These are phyloP conservation scores for Parachlorella kessleri DNA, from an alignment of 139 green algal species.

Conservation along the genomic window DNA sequence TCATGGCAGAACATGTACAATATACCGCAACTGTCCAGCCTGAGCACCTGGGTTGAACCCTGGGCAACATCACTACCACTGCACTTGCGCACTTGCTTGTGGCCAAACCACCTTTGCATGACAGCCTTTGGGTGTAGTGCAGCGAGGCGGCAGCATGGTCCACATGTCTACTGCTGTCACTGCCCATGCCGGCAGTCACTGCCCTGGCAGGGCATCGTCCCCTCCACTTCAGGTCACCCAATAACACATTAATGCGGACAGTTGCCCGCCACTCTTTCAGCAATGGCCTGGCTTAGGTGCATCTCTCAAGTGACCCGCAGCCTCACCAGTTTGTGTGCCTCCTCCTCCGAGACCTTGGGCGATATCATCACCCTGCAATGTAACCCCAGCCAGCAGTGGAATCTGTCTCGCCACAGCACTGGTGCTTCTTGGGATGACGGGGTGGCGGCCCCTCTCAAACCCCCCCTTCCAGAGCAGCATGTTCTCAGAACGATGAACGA, in stretches of 20 bases:
- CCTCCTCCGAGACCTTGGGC: conserved; percentile 55
- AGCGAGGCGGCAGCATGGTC: neutral
- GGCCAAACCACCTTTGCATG: too few relatives aligned
- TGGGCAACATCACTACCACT: too few relatives aligned
- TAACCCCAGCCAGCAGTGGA: neutral
- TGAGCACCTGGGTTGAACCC: too few relatives aligned
- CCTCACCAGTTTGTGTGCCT: conserved; percentile 50
- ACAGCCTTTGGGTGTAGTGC: neutral
- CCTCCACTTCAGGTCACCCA: too few relatives aligned
- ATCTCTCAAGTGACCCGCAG: neutral
- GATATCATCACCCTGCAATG: conserved; percentile 49
- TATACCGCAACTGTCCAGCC: too few relatives aligned
- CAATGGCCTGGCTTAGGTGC: too few relatives aligned
- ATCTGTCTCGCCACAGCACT: neutral
- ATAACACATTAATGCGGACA: too few relatives aligned
- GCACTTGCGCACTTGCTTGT: too few relatives aligned
- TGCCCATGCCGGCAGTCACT: neutral
- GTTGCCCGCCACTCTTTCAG: neutral
- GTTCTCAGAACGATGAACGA: too few relatives aligned
- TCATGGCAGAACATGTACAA: neutral
- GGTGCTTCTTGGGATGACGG: neutral
- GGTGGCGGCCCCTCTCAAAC: too few relatives aligned
- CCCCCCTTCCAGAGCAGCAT: neutral
- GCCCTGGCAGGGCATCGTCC: neutral
- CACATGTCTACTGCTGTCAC: too few relatives aligned